Percentiles rank a stretch among this genome's conserved stretches.
phyloP scores from a whole-genome alignment of 768 basidiomycete genomes.

The Tylopilus sp. region DNA sequence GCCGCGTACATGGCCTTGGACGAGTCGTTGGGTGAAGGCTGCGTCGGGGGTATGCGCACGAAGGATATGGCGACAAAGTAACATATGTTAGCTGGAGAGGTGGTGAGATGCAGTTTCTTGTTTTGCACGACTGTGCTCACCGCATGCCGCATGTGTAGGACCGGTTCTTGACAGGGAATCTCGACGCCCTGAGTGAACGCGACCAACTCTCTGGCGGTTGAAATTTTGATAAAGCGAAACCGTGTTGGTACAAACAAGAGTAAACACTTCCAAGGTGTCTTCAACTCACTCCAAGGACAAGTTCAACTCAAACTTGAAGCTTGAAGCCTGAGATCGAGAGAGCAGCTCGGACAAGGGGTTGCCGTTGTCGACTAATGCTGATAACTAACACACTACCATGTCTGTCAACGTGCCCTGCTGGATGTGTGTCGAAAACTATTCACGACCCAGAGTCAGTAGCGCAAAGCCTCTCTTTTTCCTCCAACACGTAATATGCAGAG shows the following conservation, averaged over 20 bases:
- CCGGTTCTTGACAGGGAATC: constrained; percentile 26
- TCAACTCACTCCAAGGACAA: too few species aligned
- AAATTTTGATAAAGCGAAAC: constrained; percentile 26
- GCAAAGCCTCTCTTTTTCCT: too few species aligned
- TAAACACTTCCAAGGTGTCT: constrained; percentile 17
- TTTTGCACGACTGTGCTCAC: constrained; percentile 32
- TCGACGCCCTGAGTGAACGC: constrained; percentile 28
- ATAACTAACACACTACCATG: too few species aligned
- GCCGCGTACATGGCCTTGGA: constrained; percentile 18
- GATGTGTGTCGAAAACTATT: too few species aligned
- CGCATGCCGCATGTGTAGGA: constrained; percentile 53
- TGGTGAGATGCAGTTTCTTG: neutral
- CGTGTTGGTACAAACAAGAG: constrained; percentile 18
- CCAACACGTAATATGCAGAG: too few species aligned
- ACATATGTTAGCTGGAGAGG: constrained; percentile 67
- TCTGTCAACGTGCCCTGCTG: too few species aligned
- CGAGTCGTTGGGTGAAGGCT: constrained; percentile 19
- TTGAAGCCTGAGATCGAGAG: too few species aligned
- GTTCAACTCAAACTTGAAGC: too few species aligned
- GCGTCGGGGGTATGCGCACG: constrained; percentile 42
- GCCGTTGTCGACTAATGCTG: too few species aligned
- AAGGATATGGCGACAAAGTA: constrained; percentile 60
- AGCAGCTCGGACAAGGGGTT: too few species aligned
- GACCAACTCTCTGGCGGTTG: constrained; percentile 15
- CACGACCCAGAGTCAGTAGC: too few species aligned